phyloP scores from a whole-genome alignment of 2,329 filamentous ascomycete species.

The Neophaeococcomyces aloes region DNA sequence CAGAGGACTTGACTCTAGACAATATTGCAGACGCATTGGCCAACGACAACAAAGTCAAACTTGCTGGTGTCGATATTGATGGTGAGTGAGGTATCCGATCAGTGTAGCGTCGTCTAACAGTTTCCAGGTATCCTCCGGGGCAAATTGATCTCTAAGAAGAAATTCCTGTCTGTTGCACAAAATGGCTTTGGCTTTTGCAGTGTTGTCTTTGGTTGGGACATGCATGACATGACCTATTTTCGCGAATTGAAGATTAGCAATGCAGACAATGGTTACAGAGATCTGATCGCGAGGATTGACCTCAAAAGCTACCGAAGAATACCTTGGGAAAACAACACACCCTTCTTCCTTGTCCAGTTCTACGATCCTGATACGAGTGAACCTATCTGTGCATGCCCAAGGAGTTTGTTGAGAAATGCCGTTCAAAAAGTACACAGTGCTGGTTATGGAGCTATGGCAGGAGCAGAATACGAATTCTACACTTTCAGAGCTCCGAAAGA shows the following conservation, averaged over 20 bases:
- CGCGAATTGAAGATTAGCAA: conserved; percentile 79
- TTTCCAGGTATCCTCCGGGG: conserved; percentile 55
- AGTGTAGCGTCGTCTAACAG: neutral
- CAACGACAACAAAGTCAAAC: conserved; percentile 68
- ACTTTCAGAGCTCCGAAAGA: conserved; percentile 63
- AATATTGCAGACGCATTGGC: conserved; percentile 57
- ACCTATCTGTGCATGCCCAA: conserved; percentile 66
- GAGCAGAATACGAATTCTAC: conserved; percentile 92
- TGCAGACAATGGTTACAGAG: conserved; percentile 79
- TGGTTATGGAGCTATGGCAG: conserved; percentile 78
- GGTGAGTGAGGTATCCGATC: conserved; percentile 33
- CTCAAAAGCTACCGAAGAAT: conserved; percentile 68
- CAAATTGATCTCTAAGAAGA: conserved; percentile 85
- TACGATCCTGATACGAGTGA: conserved; percentile 64
- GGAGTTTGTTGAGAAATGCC: conserved; percentile 60
- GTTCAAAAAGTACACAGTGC: conserved; percentile 55
- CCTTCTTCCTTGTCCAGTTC: conserved; percentile 78
- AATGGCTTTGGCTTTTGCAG: conserved; percentile 88
- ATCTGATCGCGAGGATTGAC: conserved; percentile 73
- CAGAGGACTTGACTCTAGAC: conserved; percentile 45
- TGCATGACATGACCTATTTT: conserved; percentile 87
- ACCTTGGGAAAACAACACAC: conserved; percentile 80
- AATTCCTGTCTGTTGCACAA: conserved; percentile 74
- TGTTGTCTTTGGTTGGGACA: conserved; percentile 92
- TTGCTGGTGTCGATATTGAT: conserved; percentile 79